Conservation (phyloP, 2,329 filamentous ascomycete species). For the Colletotrichum godetiae region DNA sequence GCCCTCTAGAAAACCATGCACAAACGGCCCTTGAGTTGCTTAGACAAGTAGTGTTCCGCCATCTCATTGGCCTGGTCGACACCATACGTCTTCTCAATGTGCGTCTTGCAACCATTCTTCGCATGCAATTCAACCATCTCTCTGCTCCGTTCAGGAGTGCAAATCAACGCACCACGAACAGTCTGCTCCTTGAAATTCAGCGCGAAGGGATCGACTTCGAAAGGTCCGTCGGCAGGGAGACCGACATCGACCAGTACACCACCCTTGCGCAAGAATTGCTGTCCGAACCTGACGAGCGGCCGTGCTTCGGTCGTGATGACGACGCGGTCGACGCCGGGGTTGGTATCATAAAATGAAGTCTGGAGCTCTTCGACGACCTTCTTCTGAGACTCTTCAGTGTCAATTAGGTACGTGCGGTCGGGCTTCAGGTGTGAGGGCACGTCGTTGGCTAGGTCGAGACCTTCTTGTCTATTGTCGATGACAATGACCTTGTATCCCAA, state of each 20-base stretch:
- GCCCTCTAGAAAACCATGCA: slow-evolving; percentile 34
- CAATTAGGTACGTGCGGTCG: slow-evolving; percentile 26
- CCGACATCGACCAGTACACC: slow-evolving; percentile 34
- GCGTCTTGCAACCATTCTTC: slow-evolving; percentile 32
- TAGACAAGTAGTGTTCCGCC: slow-evolving; percentile 34
- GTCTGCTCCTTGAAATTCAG: slow-evolving; percentile 39
- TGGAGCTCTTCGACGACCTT: slow-evolving; percentile 31
- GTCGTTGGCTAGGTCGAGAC: slow-evolving; percentile 33
- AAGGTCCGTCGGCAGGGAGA: slow-evolving; percentile 32
- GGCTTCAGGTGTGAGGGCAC: slow-evolving; percentile 31
- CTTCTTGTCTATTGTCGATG: slow-evolving; percentile 38
- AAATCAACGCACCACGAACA: slow-evolving; percentile 34
- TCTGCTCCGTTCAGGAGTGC: slow-evolving; percentile 36
- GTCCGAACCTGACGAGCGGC: slow-evolving; percentile 27
- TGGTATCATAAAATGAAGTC: slow-evolving; percentile 26
- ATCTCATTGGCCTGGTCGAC: slow-evolving; percentile 36
- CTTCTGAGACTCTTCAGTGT: slow-evolving; percentile 27
- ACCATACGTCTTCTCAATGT: slow-evolving; percentile 35
- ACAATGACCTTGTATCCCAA: slow-evolving; percentile 40
- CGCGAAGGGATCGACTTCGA: slow-evolving; percentile 36
- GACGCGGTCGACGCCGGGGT: slow-evolving; percentile 39
- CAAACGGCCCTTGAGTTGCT: slow-evolving; percentile 34
- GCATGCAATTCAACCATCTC: slow-evolving; percentile 37
- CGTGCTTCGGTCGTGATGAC: slow-evolving; percentile 35
- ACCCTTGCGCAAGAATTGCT: slow-evolving; percentile 37